phyloP scores from a whole-genome alignment of 164 flowering plant species.

The Chimonanthus salicifolius region DNA sequence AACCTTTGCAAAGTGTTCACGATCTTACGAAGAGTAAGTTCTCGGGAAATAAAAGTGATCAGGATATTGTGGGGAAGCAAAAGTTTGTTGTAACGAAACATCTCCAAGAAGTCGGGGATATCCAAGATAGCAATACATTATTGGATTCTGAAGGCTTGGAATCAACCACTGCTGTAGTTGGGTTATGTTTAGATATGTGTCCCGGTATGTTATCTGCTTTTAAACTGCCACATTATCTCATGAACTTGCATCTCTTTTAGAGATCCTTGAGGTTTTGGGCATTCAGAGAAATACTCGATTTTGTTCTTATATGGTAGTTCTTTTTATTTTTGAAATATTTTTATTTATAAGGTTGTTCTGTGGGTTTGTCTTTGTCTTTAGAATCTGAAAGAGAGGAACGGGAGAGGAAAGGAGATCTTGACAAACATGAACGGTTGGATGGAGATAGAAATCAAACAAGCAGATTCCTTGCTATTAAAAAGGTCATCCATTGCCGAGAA shows the following conservation, averaged over 20 bases:
- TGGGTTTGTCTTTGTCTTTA: constrained; percentile 22
- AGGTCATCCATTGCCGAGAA: constrained; percentile 37
- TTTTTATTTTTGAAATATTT: not conserved
- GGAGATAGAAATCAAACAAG: constrained; percentile 78
- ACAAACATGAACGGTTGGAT: constrained; percentile 28
- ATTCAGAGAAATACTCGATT: too few species aligned
- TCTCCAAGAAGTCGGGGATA: too few species aligned
- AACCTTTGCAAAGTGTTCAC: constrained; percentile 23
- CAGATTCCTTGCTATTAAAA: constrained; percentile 76
- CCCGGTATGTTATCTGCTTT: constrained; percentile 93
- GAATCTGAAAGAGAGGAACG: constrained; percentile 90
- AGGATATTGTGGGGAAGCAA: too few species aligned
- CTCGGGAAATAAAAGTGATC: too few species aligned
- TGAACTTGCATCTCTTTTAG: not conserved
- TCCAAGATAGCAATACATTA: too few species aligned
- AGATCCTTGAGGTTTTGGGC: too few species aligned
- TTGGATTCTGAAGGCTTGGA: too few species aligned
- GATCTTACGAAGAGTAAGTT: constrained; percentile 2
- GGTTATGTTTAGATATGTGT: too few species aligned
- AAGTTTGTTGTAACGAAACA: too few species aligned
- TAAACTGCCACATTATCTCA: not conserved
- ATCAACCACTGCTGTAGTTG: too few species aligned
- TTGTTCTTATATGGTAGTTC: too few species aligned
- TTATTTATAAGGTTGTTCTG: not conserved
- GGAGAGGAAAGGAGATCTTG: constrained; percentile 97